A percentile compares a stretch with the other conserved stretches of the same genome.
Conservation (phyloP, 2,329 filamentous ascomycete genomes). For the Apiospora sp. region DNA sequence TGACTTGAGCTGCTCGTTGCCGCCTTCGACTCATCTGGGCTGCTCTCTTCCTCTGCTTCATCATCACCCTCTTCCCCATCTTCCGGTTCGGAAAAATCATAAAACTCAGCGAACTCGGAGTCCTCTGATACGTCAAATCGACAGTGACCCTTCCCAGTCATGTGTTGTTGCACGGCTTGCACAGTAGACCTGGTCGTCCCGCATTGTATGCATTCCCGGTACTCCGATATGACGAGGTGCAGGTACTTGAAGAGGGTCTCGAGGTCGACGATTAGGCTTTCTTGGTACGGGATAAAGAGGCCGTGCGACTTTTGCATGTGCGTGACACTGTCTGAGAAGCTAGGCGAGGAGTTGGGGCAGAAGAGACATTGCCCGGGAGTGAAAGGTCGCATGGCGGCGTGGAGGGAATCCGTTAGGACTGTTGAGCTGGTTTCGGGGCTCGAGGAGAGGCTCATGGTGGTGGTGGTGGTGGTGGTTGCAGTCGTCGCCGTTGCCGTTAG, state of each 20-base stretch:
- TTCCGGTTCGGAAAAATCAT: conserved; percentile 34
- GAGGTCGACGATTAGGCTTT: conserved; percentile 53
- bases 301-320: conserved; percentile 61
- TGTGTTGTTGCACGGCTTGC: conserved; percentile 56
- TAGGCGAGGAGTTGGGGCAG: conserved; percentile 30
- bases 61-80: conserved; percentile 27
- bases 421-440: conserved; percentile 27
- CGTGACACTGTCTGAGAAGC: conserved; percentile 46
- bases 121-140: conserved; percentile 35
- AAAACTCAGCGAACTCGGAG: conserved; percentile 40
- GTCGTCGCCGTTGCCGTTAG: conserved; percentile 32
- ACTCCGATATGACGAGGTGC: conserved; percentile 55
- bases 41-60: conserved; percentile 26
- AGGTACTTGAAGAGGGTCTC: conserved; percentile 57
- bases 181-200: conserved; percentile 51
- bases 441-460: conserved; percentile 32
- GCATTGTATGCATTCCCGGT: conserved; percentile 60
- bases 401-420: conserved; percentile 27
- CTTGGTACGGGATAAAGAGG: conserved; percentile 50
- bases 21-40: conserved; percentile 22
- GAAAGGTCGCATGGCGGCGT: conserved; percentile 32
- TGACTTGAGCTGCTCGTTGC: conserved; percentile 21
- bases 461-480: conserved; percentile 29
- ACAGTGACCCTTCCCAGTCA: conserved; percentile 40
- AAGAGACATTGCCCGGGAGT: conserved; percentile 38